A percentile compares a stretch with the other conserved stretches of the same genome.
These are phyloP conservation scores for Uronychia setigera DNA, from an alignment of 73 alveolate species.

Conservation along the genomic window DNA sequence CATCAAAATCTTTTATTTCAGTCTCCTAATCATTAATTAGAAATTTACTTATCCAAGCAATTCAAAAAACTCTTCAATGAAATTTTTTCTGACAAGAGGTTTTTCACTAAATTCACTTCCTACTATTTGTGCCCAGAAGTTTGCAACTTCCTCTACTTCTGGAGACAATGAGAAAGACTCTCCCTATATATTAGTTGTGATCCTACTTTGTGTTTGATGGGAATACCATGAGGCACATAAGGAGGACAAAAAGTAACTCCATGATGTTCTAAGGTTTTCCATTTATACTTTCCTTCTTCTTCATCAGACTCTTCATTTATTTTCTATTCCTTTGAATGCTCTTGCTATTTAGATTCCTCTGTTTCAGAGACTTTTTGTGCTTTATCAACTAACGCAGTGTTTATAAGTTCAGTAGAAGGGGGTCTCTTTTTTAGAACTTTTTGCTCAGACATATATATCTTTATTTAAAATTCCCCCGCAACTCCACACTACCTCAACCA, in stretches of 20 bases:
- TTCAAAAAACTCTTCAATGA: slow-evolving; percentile 76
- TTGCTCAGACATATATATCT: too few relatives aligned
- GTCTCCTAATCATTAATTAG: too few relatives aligned
- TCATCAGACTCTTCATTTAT: slow-evolving; percentile 41
- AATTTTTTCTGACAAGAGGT: slow-evolving; percentile 84
- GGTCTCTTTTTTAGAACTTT: too few relatives aligned
- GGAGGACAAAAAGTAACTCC: slow-evolving; percentile 93
- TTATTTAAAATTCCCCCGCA: too few relatives aligned
- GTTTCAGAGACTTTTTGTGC: too few relatives aligned
- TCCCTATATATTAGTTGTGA: slow-evolving; percentile 71
- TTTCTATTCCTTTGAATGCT: too few relatives aligned
- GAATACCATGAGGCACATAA: slow-evolving; percentile 91
- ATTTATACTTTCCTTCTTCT: slow-evolving; percentile 67
- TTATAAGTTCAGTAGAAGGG: too few relatives aligned
- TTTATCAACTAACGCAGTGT: too few relatives aligned
- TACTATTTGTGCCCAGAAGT: slow-evolving; percentile 92
- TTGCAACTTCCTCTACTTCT: slow-evolving; percentile 95
- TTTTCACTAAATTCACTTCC: slow-evolving; percentile 89
- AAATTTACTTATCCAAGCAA: slow-evolving; percentile 73
- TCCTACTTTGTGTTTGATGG: slow-evolving; percentile 74
- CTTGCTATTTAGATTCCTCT: too few relatives aligned
- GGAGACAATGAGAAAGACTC: too few relatives aligned
- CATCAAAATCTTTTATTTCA: slow-evolving; percentile 70
- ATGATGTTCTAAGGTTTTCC: slow-evolving; percentile 96
- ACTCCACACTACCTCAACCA: too few relatives aligned